Base-by-base conservation (phyloP, 768 basidiomycete genomes). In the Tricholoma furcatifolium region DNA sequence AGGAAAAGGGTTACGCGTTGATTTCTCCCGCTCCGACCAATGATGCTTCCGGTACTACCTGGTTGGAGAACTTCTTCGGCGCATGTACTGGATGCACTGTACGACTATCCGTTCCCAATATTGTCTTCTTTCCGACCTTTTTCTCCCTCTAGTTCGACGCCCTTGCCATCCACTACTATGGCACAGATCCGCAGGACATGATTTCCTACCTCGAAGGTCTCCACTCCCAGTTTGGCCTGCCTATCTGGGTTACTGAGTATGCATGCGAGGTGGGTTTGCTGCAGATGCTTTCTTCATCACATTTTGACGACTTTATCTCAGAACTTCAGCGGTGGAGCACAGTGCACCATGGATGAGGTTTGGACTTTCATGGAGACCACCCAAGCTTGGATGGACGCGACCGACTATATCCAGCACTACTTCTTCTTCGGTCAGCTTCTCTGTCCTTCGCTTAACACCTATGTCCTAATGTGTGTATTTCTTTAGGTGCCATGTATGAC, bases 101-200 rank as follows among this genome's bases (percentile, higher is more conserved):
- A 58, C 5, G 85, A 75, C 5, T 40, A 24, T 39, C 49, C 58
- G 48, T 5, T 32, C n/a, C 11, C 32, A 20, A 12, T 8, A 21
- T 39, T 43, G 11, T 15, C 34, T 35, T 52, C 8, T 23, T 39
- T 43, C 36, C 7, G 51, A 38, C 3, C 35, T 50, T 38, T 35
- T 34, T 9, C 18, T 6, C n/a, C n/a, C n/a, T n/a, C 21, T 55
- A 90, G 87, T 45, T 88, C 43, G 76, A 84, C 62, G 67, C 54
- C 18, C 47, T 87, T 2, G 81, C 83, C 42, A 47, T 85, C 46
- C 94, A 97, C 65, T 85, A 71, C 65, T 96, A 97, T 65, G 83
- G 79, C 46, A 79, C 72, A 12, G 53, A 70, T 12, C 55, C 76
- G 2, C 45, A 71, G 0, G 72, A 72, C 9, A 76, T 93, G 62